Base-by-base conservation (phyloP, 1,284 basidiomycete genomes). In the Cutaneotrichosporon cyanovorans region DNA sequence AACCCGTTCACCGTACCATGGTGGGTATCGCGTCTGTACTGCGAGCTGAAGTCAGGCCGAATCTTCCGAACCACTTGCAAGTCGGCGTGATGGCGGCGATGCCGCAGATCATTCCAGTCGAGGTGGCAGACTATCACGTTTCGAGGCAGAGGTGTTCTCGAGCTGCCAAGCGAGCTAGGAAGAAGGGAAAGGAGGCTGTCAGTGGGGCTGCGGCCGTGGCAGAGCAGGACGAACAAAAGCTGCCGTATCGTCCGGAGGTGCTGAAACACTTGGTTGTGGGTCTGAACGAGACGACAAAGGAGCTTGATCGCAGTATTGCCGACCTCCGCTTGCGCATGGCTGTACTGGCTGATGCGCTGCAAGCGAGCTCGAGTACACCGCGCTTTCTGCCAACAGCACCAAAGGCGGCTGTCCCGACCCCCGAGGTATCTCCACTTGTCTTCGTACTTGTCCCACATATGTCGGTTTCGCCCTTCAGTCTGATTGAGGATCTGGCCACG, bases 201-300 rank as follows among this genome's bases (percentile, higher is more conserved):
- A 28, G n/a, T 11, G 20, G 8, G 21, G 31, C 15, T n/a, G 33
- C 33, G 20, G 23, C 7, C 32, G 25, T 28, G 3, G 37, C 46
- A 4, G 18, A 30, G 23, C 32, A 39, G 15, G 37, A 36, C 8
- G 23, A 25, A 21, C 19, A 22, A 6, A 22, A 22, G 9, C 58
- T 59, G 1, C 25, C 36, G 1, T 28, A 28, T 28, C 37, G 46
- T 15, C 79, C 80, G 3, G 52, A 65, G 9, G 66, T 81, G 20
- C 66, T 81, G 12, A 55, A 74, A 11, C 77, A 83, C 61, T 56
- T 85, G 34, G 72, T 77, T 1, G 65, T 84, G 36, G 88, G 88
- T 11, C 83, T 91, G 56, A 92, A 90, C 60, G 76, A 81, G 60
- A 84, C 88, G 8, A 86, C 87, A 19, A 85, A 81, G 66, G 73